Conservation (phyloP, 371 early-diverging fungal genomes). For the Rhizomucor pusillus region DNA sequence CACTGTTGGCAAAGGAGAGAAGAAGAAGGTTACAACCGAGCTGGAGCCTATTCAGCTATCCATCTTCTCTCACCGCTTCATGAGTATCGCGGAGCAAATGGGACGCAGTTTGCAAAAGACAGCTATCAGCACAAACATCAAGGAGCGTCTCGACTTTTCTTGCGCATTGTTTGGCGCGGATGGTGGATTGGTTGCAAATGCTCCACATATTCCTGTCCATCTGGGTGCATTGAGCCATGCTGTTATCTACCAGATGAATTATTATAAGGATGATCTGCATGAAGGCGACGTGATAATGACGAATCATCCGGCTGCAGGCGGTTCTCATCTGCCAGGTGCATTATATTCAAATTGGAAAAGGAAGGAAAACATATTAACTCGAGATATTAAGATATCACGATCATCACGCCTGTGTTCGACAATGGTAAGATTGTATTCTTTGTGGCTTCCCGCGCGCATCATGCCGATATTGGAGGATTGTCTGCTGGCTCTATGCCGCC, state of each 20-base stretch:
- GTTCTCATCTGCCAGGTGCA: constrained; percentile 85
- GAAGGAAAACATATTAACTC: not conserved
- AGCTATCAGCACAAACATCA: constrained; percentile 94
- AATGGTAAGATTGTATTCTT: constrained; percentile 83
- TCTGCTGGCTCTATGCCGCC: constrained; percentile 83
- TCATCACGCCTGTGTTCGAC: constrained; percentile 96
- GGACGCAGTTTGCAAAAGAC: constrained; percentile 94
- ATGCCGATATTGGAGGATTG: constrained; percentile 95
- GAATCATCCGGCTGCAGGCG: constrained; percentile 96
- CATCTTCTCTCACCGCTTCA: constrained; percentile 94
- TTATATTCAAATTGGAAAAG: not conserved
- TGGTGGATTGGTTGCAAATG: constrained; percentile 86
- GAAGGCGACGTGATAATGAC: constrained; percentile 95
- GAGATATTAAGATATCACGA: constrained; percentile 73
- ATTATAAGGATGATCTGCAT: constrained; percentile 57
- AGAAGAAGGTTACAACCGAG: constrained; percentile 50
- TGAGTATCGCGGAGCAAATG: constrained; percentile 98
- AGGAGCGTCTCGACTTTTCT: constrained; percentile 94
- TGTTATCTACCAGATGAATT: constrained; percentile 84
- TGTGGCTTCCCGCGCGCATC: constrained; percentile 95
- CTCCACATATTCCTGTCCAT: constrained; percentile 97
- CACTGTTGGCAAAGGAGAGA: constrained; percentile 50
- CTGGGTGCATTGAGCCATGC: constrained; percentile 93
- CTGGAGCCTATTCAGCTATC: constrained; percentile 86
- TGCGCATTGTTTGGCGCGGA: constrained; percentile 96